Base-by-base conservation (phyloP, 1,139 yeast species). In the Yamadazyma epiphylla region DNA sequence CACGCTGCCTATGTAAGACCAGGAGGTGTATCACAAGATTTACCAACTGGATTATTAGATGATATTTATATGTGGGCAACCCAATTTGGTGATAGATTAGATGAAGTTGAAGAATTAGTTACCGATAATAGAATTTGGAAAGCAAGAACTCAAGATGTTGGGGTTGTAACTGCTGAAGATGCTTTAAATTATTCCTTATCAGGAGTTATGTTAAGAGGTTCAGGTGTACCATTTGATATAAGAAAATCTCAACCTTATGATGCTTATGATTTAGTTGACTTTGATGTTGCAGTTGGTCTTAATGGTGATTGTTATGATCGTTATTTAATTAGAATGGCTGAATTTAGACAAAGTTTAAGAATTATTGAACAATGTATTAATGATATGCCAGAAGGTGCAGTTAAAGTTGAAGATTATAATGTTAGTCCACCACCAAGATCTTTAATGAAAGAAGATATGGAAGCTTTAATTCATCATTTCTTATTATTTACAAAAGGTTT, bases 31-130 rank as follows among this genome's bases (percentile, higher is more conserved):
- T 65, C 94, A 14, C 95, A 84, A 61, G 95, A 86, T 60, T 63
- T 86, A 45, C 95, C 95, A 17, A 80, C 77, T 22, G 95, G 95
- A 30, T 61, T 86, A 52, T 72, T 86, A 49, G 95, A 86, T 58
- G 95, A 86, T 55, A 86, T 86, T 49, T 86, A 83, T 64, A 85
- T 85, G 91, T 86, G 95, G 95, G 95, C 95, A 35, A 86, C 95
- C 22, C 95, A 86, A 67, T 86, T 86, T 48, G 95, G 95, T 55
- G 95, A 86, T 65, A 79, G 95, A 68, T 63, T 86, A 48, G 95
- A 86, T 60, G 95, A 86, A 62, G 79, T 83, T 40, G 95, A 86
- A 67, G 95, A 86, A 62, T 74, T 86, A 64, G 74, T 83, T 44
- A 84, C 95, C 31, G 95, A 85, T 56, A 86, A 86, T 64, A 82